These are phyloP conservation scores for Stentor roeselii DNA, from an alignment of 73 alveolate genomes.

Conservation along the genomic window DNA sequence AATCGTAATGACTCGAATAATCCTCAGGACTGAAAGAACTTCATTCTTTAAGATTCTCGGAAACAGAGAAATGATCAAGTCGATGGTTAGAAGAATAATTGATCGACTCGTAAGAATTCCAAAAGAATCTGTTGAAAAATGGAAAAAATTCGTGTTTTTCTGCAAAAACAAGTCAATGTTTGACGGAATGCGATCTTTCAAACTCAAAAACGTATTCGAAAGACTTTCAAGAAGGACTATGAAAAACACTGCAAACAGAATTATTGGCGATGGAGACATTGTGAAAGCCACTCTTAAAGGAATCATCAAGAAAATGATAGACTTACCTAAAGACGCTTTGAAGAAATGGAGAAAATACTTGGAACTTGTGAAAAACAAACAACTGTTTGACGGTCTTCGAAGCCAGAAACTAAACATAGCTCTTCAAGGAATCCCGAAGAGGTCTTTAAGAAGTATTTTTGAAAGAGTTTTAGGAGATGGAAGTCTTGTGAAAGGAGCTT, in stretches of 20 bases:
- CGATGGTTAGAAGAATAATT: not conserved
- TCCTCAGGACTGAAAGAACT: not conserved
- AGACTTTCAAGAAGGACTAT: not conserved
- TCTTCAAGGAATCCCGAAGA: not conserved
- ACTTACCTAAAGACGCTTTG: not conserved
- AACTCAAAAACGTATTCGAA: slow-evolving; percentile 2
- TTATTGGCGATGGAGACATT: slow-evolving; percentile 4
- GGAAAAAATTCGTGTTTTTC: not conserved
- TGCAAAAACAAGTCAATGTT: not conserved
- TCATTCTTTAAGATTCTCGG: not conserved
- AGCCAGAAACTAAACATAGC: not conserved
- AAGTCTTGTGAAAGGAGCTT: not conserved
- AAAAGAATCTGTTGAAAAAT: not conserved
- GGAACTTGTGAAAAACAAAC: not conserved
- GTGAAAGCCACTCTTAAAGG: not conserved
- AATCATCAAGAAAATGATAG: not conserved
- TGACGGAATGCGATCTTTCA: not conserved
- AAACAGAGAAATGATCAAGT: not conserved
- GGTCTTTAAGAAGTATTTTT: not conserved
- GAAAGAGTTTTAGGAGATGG: not conserved
- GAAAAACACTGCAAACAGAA: not conserved
- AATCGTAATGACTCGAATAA: not conserved
- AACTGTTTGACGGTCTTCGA: not conserved
- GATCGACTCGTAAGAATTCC: not conserved
- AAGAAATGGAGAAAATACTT: not conserved